Evolutionary conservation across 768 basidiomycete genomes (phyloP), one percentile per base, ranked within the genome.

Genomic region (Suillus lakei): DNA sequence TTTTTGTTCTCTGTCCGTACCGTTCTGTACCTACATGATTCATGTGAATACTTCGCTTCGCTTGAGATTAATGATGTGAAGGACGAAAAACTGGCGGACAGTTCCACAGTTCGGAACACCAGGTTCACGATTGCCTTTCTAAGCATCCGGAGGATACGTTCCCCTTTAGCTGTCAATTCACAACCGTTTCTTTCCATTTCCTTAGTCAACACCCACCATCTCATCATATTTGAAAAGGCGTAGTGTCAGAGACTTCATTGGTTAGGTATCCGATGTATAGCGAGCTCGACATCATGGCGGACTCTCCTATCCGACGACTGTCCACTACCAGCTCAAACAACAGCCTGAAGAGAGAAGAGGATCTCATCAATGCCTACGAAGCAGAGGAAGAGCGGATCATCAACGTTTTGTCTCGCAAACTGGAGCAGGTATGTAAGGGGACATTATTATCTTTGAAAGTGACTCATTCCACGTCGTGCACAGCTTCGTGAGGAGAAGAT

Each of bases 321-420:
- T 88, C 88, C 13, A 79, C 81, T 3, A 80, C 84, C 39, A 87
- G 83, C 71, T 79, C 86, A 44, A 83, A 81, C 66, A 85, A 79
- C 63, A 85, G 73, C 12, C 38, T 77, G 23, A 76, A 84, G 68
- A 77, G 82, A 44, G 86, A 89, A 70, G 92, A 94, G 73, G 89
- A 87, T 61, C 82, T 95, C 73, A 94, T 94, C 73, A 93, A 95
- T 76, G 90, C 91, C 26, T 95, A 93, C 75, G 93, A 95, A 71
- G 93, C 93, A 13, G 93, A 95, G 77, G 92, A 95, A 77, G 93
- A 95, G 74, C 87, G 92, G 53, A 93, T 95, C 62, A 91, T 93
- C 68, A 94, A 93, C 66, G 82, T 91, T 8, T 79, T 95, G 62
- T 93, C 91, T 32, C 83, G 92, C 69, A 95, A 95, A 75, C 82